Conservation (phyloP, 208 protist species). For the Leishmania mexicana region DNA sequence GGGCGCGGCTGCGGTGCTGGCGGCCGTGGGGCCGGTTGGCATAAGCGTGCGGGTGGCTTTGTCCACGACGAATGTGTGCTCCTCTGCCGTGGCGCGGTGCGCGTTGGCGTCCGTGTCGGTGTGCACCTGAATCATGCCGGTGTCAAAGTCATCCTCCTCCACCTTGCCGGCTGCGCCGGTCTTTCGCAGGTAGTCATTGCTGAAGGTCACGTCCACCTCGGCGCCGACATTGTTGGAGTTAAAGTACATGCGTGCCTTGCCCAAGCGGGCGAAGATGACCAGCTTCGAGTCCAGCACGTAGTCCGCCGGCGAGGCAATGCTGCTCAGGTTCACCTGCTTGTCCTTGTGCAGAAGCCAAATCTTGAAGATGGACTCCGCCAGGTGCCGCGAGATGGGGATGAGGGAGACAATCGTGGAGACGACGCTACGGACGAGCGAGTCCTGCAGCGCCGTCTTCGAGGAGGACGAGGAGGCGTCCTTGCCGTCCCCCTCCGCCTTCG, state of each 20-base stretch:
- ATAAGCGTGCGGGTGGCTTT: constrained; percentile 23
- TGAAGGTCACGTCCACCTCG: constrained; percentile 36
- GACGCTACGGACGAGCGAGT: constrained; percentile 19
- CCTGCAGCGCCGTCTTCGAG: constrained; percentile 29
- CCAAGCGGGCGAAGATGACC: constrained; percentile 51
- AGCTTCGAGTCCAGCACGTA: constrained; percentile 67
- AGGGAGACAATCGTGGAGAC: constrained; percentile 34
- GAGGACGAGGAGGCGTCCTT: neutral
- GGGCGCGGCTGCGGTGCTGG: neutral
- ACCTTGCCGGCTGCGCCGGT: neutral
- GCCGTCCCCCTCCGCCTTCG: neutral
- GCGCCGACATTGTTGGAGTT: constrained; percentile 31
- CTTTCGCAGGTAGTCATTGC: constrained; percentile 35
- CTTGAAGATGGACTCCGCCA: constrained; percentile 65
- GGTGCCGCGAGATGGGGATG: constrained; percentile 56
- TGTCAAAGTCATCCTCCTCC: constrained; percentile 25
- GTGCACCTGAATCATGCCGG: constrained; percentile 31
- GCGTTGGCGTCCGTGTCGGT: constrained; percentile 30
- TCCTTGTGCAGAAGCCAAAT: constrained; percentile 65
- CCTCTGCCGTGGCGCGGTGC: constrained; percentile 3
- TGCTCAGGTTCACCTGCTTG: constrained; percentile 57
- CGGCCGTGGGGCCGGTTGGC: neutral
- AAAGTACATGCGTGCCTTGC: constrained; percentile 36
- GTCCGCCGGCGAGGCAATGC: constrained; percentile 59
- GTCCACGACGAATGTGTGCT: constrained; percentile 32